Evolutionary conservation across 805 yeast genomes (phyloP).

Genomic region (Candida michaelii): DNA sequence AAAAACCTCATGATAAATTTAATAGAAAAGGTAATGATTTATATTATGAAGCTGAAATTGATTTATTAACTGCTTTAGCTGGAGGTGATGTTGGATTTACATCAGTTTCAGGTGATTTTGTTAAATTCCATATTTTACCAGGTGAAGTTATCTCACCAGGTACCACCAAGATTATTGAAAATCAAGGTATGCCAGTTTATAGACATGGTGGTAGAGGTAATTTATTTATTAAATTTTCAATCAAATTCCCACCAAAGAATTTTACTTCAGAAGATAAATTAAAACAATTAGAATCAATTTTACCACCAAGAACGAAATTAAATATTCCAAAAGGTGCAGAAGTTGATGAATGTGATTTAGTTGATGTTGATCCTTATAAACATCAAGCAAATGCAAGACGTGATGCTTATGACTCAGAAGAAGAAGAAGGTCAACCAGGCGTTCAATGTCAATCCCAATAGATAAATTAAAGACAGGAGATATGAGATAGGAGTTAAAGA

Average conservation of each 20-base stretch:
- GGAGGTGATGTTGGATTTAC: slow-evolving; percentile 90
- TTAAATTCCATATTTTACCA: slow-evolving; percentile 78
- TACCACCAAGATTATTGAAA: slow-evolving; percentile 73
- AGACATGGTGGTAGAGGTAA: slow-evolving; percentile 88
- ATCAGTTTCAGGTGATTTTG: slow-evolving; percentile 89
- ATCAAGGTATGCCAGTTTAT: slow-evolving; percentile 96
- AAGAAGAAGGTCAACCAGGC: slow-evolving; percentile 58
- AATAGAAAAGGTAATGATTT: slow-evolving; percentile 89
- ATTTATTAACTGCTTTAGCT: slow-evolving; percentile 89
- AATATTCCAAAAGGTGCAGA: slow-evolving; percentile 68
- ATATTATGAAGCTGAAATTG: slow-evolving; percentile 81
- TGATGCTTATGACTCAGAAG: slow-evolving; percentile 45
- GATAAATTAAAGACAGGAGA: slow-evolving; percentile 9
- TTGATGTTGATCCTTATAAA: slow-evolving; percentile 65
- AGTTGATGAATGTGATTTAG: slow-evolving; percentile 77
- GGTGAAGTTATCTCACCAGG: slow-evolving; percentile 95
- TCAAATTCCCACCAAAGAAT: slow-evolving; percentile 80
- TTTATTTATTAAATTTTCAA: slow-evolving; percentile 78
- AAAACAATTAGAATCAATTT: slow-evolving; percentile 66
- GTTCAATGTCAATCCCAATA: slow-evolving; percentile 96
- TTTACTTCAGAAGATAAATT: slow-evolving; percentile 76
- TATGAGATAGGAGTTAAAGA: not conserved
- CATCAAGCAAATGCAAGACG: slow-evolving; percentile 47
- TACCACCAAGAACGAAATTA: slow-evolving; percentile 72
- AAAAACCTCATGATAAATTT: slow-evolving; percentile 81